A percentile compares a stretch with the other conserved stretches of the same genome.
phyloP scores from a whole-genome alignment of 345 rosid species.

The Arabidopsis suecica region DNA sequence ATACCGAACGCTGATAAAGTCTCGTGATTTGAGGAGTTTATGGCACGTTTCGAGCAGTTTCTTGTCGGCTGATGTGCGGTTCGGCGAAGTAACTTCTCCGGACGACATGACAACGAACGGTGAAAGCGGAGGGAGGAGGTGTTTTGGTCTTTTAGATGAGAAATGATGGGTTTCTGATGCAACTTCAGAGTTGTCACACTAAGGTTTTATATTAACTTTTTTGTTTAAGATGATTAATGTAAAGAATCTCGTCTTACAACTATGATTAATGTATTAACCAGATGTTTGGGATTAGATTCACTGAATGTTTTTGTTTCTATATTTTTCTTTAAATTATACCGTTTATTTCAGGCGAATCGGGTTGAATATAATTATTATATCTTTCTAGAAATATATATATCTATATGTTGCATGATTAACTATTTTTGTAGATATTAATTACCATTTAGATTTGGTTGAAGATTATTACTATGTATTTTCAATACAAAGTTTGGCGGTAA shows the following conservation, averaged over 20 bases:
- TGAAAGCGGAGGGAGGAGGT: not conserved
- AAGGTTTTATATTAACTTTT: slow-evolving; percentile 1
- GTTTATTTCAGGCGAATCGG: not conserved
- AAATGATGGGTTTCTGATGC: not conserved
- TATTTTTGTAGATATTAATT: not conserved
- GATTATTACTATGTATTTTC: not conserved
- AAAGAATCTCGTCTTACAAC: not conserved
- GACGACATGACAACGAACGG: not conserved
- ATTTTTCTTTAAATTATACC: not conserved
- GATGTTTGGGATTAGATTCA: not conserved
- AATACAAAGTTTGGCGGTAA: too few relatives aligned
- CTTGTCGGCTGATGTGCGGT: not conserved
- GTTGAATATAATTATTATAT: not conserved
- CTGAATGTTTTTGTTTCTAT: not conserved
- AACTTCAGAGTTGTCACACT: not conserved
- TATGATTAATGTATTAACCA: not conserved
- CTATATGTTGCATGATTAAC: not conserved
- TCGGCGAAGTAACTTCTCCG: not conserved
- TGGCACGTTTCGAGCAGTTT: not conserved
- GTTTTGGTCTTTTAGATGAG: not conserved
- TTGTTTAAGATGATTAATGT: not conserved
- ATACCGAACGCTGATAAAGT: not conserved
- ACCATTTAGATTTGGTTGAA: not conserved
- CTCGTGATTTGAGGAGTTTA: not conserved
- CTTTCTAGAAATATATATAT: too few relatives aligned